Evolutionary conservation across 2,329 filamentous ascomycete genomes (phyloP).

Genomic region (Scytalidium lignicola): DNA sequence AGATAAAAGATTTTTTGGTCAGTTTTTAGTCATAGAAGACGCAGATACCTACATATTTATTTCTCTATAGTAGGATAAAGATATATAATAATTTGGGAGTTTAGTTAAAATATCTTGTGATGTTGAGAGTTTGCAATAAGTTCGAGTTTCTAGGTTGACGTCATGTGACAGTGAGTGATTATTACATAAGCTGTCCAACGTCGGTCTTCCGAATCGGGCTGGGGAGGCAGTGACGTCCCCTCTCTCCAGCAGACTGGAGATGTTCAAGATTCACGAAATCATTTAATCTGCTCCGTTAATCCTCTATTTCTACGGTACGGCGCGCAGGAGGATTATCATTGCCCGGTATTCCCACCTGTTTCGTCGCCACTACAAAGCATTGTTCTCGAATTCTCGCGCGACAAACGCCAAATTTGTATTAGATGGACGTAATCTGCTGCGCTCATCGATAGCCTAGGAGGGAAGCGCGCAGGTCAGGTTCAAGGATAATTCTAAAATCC

Average conservation of each 20-base stretch:
- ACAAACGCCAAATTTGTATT: constrained; percentile 3
- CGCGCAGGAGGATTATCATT: background rate
- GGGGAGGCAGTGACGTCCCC: background rate
- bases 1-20: too few species aligned
- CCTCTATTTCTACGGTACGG: background rate
- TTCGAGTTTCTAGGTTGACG: background rate
- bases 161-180: background rate
- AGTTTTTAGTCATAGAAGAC: too few species aligned
- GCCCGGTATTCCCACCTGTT: background rate
- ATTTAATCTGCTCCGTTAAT: background rate
- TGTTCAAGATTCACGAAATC: background rate
- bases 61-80: too few species aligned
- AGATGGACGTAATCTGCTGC: constrained; percentile 13
- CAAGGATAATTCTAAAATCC: constrained; percentile 1
- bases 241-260: background rate
- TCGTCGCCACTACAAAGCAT: background rate
- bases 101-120: too few species aligned
- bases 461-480: constrained; percentile 5
- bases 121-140: too few species aligned
- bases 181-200: background rate
- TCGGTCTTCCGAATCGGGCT: background rate
- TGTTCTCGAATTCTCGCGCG: background rate
- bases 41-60: too few species aligned
- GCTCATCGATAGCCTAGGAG: constrained; percentile 17
- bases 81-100: too few species aligned